Conservation (phyloP, 768 basidiomycete genomes). For the Hortiboletus campestris region DNA sequence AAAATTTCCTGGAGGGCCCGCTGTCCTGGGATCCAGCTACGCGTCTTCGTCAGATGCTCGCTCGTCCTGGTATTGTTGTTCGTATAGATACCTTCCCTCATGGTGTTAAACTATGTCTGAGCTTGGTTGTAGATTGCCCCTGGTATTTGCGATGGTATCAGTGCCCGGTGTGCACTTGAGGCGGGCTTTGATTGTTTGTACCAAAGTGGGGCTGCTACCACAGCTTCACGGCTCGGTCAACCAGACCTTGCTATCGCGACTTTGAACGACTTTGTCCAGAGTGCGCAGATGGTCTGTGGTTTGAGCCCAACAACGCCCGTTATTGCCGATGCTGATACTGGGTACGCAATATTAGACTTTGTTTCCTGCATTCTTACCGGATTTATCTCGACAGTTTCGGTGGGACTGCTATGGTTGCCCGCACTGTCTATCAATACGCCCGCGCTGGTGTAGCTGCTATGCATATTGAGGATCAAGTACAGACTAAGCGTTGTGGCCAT, state of each 20-base stretch:
- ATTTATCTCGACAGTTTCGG: constrained; percentile 46
- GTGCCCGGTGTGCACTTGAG: constrained; percentile 75
- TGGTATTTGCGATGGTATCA: constrained; percentile 80
- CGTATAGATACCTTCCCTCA: constrained; percentile 19
- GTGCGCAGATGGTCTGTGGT: constrained; percentile 68
- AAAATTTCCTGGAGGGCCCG: constrained; percentile 66
- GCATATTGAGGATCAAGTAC: constrained; percentile 82
- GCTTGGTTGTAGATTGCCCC: constrained; percentile 53
- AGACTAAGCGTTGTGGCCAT: constrained; percentile 79
- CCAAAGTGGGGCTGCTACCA: constrained; percentile 80
- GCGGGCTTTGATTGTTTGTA: constrained; percentile 77
- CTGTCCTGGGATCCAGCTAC: constrained; percentile 68
- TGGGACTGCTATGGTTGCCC: constrained; percentile 71
- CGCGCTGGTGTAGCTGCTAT: constrained; percentile 69
- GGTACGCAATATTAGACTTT: constrained; percentile 36
- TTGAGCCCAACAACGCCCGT: constrained; percentile 64
- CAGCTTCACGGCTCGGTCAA: constrained; percentile 72
- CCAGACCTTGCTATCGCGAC: constrained; percentile 81
- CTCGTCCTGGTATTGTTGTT: constrained; percentile 74
- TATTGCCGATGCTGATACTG: constrained; percentile 80
- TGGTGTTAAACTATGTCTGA: background rate
- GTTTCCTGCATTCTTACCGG: constrained; percentile 6
- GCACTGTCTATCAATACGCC: constrained; percentile 70
- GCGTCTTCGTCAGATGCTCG: constrained; percentile 66
- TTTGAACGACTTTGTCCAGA: constrained; percentile 71